These are phyloP conservation scores for Tricholomella constricta DNA, from an alignment of 768 basidiomycete species.

Conservation along the genomic window DNA sequence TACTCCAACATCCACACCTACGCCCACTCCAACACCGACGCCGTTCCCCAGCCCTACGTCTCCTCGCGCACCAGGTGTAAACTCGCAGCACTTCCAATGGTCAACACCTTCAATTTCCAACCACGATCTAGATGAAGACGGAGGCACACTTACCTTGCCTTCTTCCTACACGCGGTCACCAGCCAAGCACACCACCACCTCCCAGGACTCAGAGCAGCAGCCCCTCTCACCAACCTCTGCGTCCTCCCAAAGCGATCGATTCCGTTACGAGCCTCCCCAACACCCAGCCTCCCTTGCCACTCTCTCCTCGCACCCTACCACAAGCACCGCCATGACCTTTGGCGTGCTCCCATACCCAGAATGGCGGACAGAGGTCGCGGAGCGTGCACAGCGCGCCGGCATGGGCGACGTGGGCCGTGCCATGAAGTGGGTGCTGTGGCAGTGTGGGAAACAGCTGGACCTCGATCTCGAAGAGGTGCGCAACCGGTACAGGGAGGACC, in stretches of 20 bases:
- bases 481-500: constrained; percentile 19
- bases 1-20: constrained; percentile 20
- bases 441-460: constrained; percentile 12
- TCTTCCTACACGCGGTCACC: background rate
- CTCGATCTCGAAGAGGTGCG: constrained; percentile 22
- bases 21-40: constrained; percentile 26
- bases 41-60: constrained; percentile 28
- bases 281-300: constrained; percentile 19
- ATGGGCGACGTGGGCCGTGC: constrained; percentile 59
- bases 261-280: constrained; percentile 7
- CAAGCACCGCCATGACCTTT: constrained; percentile 22
- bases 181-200: background rate
- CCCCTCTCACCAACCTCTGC: constrained; percentile 6
- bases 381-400: constrained; percentile 56
- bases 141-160: background rate
- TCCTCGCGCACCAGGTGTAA: background rate
- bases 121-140: background rate
- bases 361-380: constrained; percentile 56
- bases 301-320: constrained; percentile 16
- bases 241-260: constrained; percentile 9
- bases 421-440: constrained; percentile 47
- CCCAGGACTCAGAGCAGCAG: background rate
- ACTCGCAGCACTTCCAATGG: constrained; percentile 5
- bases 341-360: constrained; percentile 63
- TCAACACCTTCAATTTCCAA: constrained; percentile 8